Percentiles rank a stretch among this genome's conserved stretches.
These are phyloP conservation scores for Ceratobasidium sp. DNA, from an alignment of 1,284 basidiomycete genomes.

Conservation along the genomic window DNA sequence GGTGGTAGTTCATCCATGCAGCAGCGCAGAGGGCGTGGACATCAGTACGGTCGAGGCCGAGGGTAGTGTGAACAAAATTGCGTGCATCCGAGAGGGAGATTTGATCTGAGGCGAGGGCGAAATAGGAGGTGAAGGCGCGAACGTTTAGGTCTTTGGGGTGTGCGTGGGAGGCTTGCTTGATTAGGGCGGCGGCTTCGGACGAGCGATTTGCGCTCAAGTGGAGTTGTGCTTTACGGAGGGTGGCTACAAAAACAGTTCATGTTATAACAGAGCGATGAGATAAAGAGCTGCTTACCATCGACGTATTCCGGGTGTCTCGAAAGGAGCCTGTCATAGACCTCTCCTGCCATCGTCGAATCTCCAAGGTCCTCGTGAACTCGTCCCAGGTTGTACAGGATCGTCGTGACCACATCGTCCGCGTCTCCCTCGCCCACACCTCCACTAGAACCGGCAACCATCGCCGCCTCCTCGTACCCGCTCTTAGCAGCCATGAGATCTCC, in stretches of 20 bases:
- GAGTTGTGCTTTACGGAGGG: slow-evolving; percentile 87
- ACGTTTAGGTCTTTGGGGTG: slow-evolving; percentile 78
- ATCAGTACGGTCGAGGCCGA: slow-evolving; percentile 86
- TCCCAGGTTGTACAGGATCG: slow-evolving; percentile 88
- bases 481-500: slow-evolving; percentile 68
- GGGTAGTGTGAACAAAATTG: slow-evolving; percentile 85
- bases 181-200: slow-evolving; percentile 82
- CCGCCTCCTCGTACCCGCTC: slow-evolving; percentile 71
- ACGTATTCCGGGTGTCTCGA: slow-evolving; percentile 90
- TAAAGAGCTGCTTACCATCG: slow-evolving; percentile 71
- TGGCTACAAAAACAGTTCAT: slow-evolving; percentile 65
- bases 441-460: slow-evolving; percentile 63
- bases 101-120: slow-evolving; percentile 65
- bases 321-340: slow-evolving; percentile 86
- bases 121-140: slow-evolving; percentile 90
- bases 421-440: slow-evolving; percentile 59
- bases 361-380: slow-evolving; percentile 86
- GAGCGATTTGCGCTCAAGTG: slow-evolving; percentile 71
- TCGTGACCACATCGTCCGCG: slow-evolving; percentile 71
- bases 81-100: slow-evolving; percentile 63
- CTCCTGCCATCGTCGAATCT: slow-evolving; percentile 74
- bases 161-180: slow-evolving; percentile 85
- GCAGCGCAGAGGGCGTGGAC: slow-evolving; percentile 90
- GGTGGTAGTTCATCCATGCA: slow-evolving; percentile 84
- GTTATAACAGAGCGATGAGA: slow-evolving; percentile 8